Evolutionary conservation across 2,329 filamentous ascomycete genomes (phyloP).

Genomic region (Alternaria novae-zelandiae): DNA sequence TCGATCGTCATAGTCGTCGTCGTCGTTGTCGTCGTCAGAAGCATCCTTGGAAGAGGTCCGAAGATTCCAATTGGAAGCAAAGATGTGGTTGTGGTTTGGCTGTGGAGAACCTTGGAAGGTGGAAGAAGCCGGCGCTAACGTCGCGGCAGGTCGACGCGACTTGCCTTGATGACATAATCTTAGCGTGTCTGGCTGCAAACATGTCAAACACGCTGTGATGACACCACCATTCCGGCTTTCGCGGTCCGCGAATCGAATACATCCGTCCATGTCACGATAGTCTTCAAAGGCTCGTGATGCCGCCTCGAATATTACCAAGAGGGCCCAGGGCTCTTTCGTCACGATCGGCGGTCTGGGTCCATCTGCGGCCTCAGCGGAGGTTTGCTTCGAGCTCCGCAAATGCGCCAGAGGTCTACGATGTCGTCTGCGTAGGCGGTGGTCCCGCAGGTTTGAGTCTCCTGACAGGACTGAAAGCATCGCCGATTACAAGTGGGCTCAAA

Average conservation of each 20-base stretch:
- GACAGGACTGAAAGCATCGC: conserved; percentile 63
- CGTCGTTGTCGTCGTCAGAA: neutral
- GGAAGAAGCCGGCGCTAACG: neutral
- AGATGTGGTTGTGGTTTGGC: conserved; percentile 3
- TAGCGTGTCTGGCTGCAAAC: conserved; percentile 23
- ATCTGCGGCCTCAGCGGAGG: conserved; percentile 28
- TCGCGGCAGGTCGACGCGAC: neutral
- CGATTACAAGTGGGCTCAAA: conserved; percentile 75
- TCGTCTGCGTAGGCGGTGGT: conserved; percentile 88
- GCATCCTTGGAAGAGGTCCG: neutral
- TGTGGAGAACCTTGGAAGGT: neutral
- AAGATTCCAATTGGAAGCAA: neutral
- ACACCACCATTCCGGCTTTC: conserved; percentile 29
- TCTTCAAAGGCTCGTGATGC: conserved; percentile 36
- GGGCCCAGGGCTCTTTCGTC: conserved; percentile 22
- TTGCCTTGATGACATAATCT: conserved; percentile 3
- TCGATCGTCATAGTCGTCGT: neutral
- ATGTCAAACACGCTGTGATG: conserved; percentile 32
- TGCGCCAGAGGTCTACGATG: conserved; percentile 81
- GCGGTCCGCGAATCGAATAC: conserved; percentile 12
- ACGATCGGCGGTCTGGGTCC: conserved; percentile 18
- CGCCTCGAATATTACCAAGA: conserved; percentile 37
- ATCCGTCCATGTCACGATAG: conserved; percentile 25
- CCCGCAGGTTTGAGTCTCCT: conserved; percentile 79
- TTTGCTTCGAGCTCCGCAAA: conserved; percentile 43